Conservation (phyloP, 2,329 filamentous ascomycete genomes). For the Alternaria sp. region DNA sequence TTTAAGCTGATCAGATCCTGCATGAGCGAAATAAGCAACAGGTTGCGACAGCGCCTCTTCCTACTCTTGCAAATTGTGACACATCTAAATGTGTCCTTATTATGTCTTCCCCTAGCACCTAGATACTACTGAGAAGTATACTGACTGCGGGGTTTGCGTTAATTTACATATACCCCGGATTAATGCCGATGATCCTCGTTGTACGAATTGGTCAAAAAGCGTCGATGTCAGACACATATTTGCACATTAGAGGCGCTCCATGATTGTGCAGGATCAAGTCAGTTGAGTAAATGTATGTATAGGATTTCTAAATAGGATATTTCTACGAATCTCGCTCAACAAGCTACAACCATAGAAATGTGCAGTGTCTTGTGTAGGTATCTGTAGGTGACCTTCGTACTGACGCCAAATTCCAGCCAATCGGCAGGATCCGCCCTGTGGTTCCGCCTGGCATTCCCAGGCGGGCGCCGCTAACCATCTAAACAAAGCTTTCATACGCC, state of each 20-base stretch:
- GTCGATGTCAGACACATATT: neutral
- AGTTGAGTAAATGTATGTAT: neutral
- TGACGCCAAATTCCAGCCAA: constrained; percentile 20
- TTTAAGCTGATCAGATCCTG: constrained; percentile 3
- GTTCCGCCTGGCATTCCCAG: constrained; percentile 23
- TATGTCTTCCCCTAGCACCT: constrained; percentile 6
- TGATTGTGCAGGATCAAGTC: neutral
- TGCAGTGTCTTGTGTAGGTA: constrained; percentile 22
- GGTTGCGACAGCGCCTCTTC: neutral
- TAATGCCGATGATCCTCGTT: neutral
- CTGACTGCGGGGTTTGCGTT: constrained; percentile 3
- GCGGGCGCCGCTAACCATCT: constrained; percentile 22
- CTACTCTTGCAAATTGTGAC: neutral
- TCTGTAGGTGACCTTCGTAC: constrained; percentile 13
- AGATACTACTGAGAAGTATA: neutral
- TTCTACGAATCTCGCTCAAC: neutral
- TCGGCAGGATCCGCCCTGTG: constrained; percentile 20
- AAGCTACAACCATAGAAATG: neutral
- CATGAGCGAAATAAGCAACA: neutral
- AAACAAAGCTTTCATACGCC: constrained; percentile 28
- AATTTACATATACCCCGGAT: constrained; percentile 8
- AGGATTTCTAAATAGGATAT: neutral
- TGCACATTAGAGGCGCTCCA: neutral
- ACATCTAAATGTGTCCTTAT: constrained; percentile 3
- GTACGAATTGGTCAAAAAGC: neutral